Percentiles rank a stretch among this genome's conserved stretches.
Conservation (phyloP, 139 green algal species). For the Chlamydomonas sphaeroides region DNA sequence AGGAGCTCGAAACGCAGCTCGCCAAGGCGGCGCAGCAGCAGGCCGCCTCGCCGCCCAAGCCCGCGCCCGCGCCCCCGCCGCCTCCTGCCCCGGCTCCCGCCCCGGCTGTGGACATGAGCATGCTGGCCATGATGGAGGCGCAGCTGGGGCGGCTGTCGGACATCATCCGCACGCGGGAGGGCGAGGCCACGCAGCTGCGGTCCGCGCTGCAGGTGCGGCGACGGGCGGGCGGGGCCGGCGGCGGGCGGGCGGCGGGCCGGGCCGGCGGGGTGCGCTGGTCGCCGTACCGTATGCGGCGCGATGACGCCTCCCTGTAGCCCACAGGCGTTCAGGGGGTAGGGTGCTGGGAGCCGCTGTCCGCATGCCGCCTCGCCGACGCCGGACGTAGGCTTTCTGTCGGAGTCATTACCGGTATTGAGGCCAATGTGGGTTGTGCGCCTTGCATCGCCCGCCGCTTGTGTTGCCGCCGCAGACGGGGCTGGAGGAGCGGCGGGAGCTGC, state of each 20-base stretch:
- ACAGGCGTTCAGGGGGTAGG: too few relatives aligned
- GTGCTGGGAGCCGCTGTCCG: too few relatives aligned
- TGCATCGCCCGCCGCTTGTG: too few relatives aligned
- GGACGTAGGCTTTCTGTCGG: too few relatives aligned
- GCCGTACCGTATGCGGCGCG: too few relatives aligned
- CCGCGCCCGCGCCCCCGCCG: neutral
- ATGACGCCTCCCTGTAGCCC: too few relatives aligned
- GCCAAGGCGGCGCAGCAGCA: slow-evolving; percentile 21
- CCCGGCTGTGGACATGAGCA: slow-evolving; percentile 32
- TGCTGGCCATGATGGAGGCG: slow-evolving; percentile 47
- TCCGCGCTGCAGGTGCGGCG: slow-evolving; percentile 20
- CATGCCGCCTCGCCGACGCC: too few relatives aligned
- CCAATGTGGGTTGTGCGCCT: too few relatives aligned
- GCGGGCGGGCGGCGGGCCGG: too few relatives aligned
- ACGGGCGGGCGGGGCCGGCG: neutral
- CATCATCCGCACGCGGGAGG: slow-evolving; percentile 35
- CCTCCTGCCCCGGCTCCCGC: neutral
- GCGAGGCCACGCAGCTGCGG: slow-evolving; percentile 36
- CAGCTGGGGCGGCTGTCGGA: slow-evolving; percentile 41
- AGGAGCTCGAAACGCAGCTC: slow-evolving; percentile 25
- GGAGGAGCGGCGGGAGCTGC: slow-evolving; percentile 41
- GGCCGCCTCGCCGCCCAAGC: neutral
- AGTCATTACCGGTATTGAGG: too few relatives aligned
- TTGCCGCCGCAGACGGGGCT: slow-evolving; percentile 24
- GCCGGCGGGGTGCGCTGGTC: too few relatives aligned